These are phyloP conservation scores for Dipodascus geniculatus DNA, from an alignment of 805 yeast genomes.

Conservation along the genomic window DNA sequence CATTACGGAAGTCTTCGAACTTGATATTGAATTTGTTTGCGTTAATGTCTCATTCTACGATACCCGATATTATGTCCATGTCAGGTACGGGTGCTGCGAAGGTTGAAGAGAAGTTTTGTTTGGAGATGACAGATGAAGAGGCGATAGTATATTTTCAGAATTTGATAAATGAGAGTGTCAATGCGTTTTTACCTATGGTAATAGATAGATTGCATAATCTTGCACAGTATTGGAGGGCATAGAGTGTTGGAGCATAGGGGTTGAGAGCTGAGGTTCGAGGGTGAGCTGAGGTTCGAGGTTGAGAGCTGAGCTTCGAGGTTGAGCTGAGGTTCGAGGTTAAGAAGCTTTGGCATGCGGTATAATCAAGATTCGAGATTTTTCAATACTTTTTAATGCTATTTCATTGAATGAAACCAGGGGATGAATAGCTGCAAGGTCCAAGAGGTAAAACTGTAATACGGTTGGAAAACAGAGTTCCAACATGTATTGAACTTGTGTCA, in stretches of 20 bases:
- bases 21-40: constrained; percentile 84
- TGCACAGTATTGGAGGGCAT: constrained; percentile 97
- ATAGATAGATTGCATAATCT: constrained; percentile 89
- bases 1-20: constrained; percentile 79
- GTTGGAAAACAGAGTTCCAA: not conserved
- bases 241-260: too few relatives aligned
- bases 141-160: constrained; percentile 92
- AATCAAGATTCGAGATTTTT: too few relatives aligned
- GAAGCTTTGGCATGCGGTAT: too few relatives aligned
- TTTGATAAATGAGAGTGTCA: constrained; percentile 86
- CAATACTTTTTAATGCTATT: too few relatives aligned
- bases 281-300: too few relatives aligned
- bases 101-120: constrained; percentile 86
- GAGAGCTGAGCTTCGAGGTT: too few relatives aligned
- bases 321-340: too few relatives aligned
- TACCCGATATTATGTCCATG: constrained; percentile 80
- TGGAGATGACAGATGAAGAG: constrained; percentile 91
- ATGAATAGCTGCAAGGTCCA: not conserved
- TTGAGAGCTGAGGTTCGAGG: too few relatives aligned
- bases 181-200: constrained; percentile 86
- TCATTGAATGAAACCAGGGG: not conserved
- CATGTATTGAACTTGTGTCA: not conserved
- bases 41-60: constrained; percentile 77
- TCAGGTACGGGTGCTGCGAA: constrained; percentile 79
- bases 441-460: not conserved